Conservation (phyloP, 2,329 filamentous ascomycete species). For the Diaporthe nobilis region DNA sequence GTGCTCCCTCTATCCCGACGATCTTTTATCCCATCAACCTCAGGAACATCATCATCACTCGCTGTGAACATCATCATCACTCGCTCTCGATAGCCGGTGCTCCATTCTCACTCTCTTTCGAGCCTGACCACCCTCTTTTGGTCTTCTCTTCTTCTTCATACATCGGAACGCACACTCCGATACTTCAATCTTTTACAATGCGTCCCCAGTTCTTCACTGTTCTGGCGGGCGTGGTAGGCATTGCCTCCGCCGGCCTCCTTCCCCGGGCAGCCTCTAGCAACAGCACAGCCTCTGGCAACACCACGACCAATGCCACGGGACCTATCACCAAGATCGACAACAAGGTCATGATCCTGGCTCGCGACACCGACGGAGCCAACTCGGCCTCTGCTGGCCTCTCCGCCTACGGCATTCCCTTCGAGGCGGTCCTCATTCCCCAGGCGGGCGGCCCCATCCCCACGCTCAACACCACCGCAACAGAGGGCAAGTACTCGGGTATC, state of each 20-base stretch:
- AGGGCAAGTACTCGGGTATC: conserved; percentile 20
- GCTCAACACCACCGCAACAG: neutral
- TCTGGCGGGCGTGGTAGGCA: conserved; percentile 1
- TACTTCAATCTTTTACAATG: neutral
- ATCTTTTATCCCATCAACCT: neutral
- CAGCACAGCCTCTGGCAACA: neutral
- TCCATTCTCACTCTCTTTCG: neutral
- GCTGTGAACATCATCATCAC: neutral
- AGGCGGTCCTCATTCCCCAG: neutral
- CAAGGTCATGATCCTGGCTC: conserved; percentile 11
- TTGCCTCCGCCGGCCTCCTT: neutral
- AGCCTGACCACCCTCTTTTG: neutral
- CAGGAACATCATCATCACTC: neutral
- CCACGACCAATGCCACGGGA: neutral
- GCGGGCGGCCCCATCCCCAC: neutral
- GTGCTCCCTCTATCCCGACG: neutral
- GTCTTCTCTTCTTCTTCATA: neutral
- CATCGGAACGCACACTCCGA: neutral
- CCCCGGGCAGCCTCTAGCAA: neutral
- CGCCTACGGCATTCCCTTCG: conserved; percentile 2
- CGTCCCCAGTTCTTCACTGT: neutral
- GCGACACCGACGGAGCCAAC: conserved; percentile 1
- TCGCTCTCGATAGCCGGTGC: no score
- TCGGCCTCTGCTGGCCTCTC: neutral
- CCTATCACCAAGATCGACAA: conserved; percentile 4